Conservation (phyloP, 305 asterid genomes). For the Fraxinus velutina region DNA sequence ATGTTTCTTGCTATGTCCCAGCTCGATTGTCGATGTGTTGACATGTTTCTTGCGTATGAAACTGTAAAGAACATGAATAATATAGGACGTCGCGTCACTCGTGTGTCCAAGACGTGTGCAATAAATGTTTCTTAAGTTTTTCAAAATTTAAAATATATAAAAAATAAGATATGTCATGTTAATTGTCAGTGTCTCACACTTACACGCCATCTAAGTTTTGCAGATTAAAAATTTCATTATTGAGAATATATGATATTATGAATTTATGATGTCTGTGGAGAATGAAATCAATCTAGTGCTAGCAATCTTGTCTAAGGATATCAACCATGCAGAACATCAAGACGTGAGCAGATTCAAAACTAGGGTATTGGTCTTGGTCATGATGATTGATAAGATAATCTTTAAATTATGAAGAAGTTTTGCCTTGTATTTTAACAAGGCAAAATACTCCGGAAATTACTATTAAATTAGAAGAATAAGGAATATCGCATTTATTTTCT, state of each 20-base stretch:
- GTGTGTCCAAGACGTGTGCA: neutral
- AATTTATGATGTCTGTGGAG: too few relatives aligned
- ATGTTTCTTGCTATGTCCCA: neutral
- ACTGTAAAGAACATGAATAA: neutral
- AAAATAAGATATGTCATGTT: conserved; percentile 20
- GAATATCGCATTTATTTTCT: neutral
- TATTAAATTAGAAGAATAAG: neutral
- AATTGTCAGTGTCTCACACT: conserved; percentile 21
- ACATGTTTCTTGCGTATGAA: neutral
- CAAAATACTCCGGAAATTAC: neutral
- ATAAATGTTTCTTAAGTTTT: neutral
- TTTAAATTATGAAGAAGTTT: too few relatives aligned
- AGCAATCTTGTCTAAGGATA: too few relatives aligned
- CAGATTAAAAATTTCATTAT: too few relatives aligned
- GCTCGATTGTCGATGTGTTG: neutral
- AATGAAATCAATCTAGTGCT: too few relatives aligned
- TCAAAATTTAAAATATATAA: conserved; percentile 9
- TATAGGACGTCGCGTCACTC: neutral
- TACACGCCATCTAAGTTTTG: too few relatives aligned
- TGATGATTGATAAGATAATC: too few relatives aligned
- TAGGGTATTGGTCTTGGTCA: too few relatives aligned
- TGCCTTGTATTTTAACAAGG: neutral
- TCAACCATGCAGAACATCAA: too few relatives aligned
- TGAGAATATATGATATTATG: too few relatives aligned
- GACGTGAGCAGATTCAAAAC: too few relatives aligned